phyloP scores from a whole-genome alignment of 2,329 filamentous ascomycete species.

The Cordyceps pruinosa region DNA sequence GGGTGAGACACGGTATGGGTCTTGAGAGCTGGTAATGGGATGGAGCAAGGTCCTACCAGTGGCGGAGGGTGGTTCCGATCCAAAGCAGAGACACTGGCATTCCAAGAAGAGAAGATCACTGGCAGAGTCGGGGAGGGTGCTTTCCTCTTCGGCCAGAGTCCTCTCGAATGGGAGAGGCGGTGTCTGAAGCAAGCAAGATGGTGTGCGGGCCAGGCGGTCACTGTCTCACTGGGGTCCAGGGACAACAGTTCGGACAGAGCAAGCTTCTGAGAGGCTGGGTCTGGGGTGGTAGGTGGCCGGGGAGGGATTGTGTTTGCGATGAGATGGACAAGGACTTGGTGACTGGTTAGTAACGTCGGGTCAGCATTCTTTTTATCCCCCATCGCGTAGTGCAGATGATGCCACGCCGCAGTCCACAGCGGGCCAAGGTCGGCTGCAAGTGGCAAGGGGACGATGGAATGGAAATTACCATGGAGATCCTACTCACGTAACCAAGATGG shows the following conservation, averaged over 20 bases:
- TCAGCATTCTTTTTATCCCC: slow-evolving; percentile 12
- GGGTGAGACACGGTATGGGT: slow-evolving; percentile 30
- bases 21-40: slow-evolving; percentile 27
- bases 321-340: background rate
- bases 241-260: slow-evolving; percentile 2
- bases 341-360: background rate
- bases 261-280: background rate
- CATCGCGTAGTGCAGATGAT: background rate
- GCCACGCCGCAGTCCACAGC: slow-evolving; percentile 1
- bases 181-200: slow-evolving; percentile 9
- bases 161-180: slow-evolving; percentile 11
- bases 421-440: slow-evolving; percentile 6
- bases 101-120: slow-evolving; percentile 27
- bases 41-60: slow-evolving; percentile 25
- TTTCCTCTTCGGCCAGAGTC: slow-evolving; percentile 11
- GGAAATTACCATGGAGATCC: slow-evolving; percentile 13
- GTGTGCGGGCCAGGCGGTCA: slow-evolving; percentile 7
- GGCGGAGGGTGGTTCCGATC: slow-evolving; percentile 28
- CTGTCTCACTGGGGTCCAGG: slow-evolving; percentile 9
- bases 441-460: slow-evolving; percentile 12
- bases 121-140: slow-evolving; percentile 1
- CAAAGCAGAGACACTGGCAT: slow-evolving; percentile 32
- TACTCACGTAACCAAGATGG: slow-evolving; percentile 10
- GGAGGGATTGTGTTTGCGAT: background rate
- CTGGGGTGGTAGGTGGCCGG: background rate